Base-by-base conservation (phyloP, 2,329 filamentous ascomycete species). In the Trichoderma citrinoviride region DNA sequence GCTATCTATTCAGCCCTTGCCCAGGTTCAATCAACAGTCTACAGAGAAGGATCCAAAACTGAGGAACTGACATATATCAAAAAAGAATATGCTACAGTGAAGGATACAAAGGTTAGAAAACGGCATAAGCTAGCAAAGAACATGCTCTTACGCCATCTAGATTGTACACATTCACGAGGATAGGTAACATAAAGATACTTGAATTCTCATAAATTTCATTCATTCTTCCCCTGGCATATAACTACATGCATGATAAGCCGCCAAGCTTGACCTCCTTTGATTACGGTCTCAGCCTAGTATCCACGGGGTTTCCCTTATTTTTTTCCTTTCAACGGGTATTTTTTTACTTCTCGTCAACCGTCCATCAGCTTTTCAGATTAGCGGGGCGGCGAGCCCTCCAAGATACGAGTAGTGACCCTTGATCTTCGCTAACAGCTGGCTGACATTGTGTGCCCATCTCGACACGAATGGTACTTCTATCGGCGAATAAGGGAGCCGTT, bases 391-490 rank as follows among this genome's bases (percentile, higher is more conserved):
- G 21, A 50, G 53, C 70, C 70, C 72, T 68, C 68, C 67, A 66
- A 67, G 70, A 67, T 71, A 67, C 66, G 71, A 68, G 68, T 71
- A 73, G 69, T 69, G 67, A 52, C 70, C 71, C 71, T 67, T 68
- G 67, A 74, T 74, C 70, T 72, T 74, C 68, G 68, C 70, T 71
- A 76, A 67, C 68, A 75, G 71, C 75, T 76, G 75, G 75, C 77
- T 78, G 77, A 78, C 78, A 70, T 75, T 71, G 70, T 72, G 76
- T 74, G 77, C 76, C 75, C 77, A 74, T 70, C 74, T 73, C 73
- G 78, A 76, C 79, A 79, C 76, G 73, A 77, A 74, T 75, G 75
- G 73, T 74, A 76, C 77, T 76, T 82, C 77, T 78, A 79, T 81
- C 75, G 77, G 75, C 75, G 75, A 74, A 73, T 74, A 73, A 72